Base-by-base conservation (phyloP, 2,329 filamentous ascomycete genomes). In the Curvularia hawaiiensis region DNA sequence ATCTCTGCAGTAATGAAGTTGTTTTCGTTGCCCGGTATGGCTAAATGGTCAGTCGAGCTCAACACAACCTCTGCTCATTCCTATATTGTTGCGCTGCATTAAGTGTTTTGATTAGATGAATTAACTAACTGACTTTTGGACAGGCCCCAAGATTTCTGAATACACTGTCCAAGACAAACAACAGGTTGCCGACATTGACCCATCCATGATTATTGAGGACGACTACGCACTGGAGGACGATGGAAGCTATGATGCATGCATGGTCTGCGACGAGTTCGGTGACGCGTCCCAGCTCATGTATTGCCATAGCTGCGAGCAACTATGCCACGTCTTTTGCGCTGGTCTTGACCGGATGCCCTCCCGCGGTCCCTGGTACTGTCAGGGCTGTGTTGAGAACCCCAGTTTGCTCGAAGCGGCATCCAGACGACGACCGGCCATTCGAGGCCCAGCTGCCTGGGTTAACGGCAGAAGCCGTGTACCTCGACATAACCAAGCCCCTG, bases 321-420 rank as follows among this genome's bases (percentile, higher is more conserved):
- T 90, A 43, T 97, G 94, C 69, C 95, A 99, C 76, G 92, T 92
- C 47, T 91, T 96, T 76, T 99, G 95, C 76, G 86, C 96, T 60
- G 93, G 91, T 33, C 84, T 97, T 49, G 88, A 93, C 59, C 79
- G 83, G 52, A 86, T 96, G 54, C 92, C 93, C 22, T 79, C 83
- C 22, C 68, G 73, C 30, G 90, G 90, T 28, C 82, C 88, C 63
- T 99, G 94, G 93, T 97, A 94, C 75, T 99, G 95, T 79, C 88
- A 95, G 77, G 87, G 90, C 68, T 99, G 95, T 76, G 76, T 75
- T 45, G 73, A 77, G 61, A 75, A 75, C 50, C 74, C 75, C 1
- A 60, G 70, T 20, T 54, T 72, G 57, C 75, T 75, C 60, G 76
- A 71, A 66, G 76, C 69, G 62, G 79, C 73, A 58, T 59, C 65